A percentile compares a stretch with the other conserved stretches of the same genome.
Evolutionary conservation across 2,329 filamentous ascomycete genomes (phyloP).

Genomic region (Drechmeria coniospora): DNA sequence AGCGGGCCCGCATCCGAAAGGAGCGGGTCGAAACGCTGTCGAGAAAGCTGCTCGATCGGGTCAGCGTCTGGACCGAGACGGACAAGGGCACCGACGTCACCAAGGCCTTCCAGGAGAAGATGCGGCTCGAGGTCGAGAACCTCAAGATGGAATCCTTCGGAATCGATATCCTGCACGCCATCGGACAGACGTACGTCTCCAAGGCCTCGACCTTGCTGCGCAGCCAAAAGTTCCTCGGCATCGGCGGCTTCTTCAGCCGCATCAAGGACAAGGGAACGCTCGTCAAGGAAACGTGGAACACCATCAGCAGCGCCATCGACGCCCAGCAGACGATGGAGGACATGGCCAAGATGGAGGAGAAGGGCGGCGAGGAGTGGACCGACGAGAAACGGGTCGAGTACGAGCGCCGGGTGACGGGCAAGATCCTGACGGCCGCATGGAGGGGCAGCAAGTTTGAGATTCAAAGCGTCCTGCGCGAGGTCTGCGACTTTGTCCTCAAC

Average conservation of each 20-base stretch:
- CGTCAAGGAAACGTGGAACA: conserved; percentile 97
- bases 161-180: conserved; percentile 87
- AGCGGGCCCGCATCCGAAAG: conserved; percentile 69
- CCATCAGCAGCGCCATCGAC: conserved; percentile 88
- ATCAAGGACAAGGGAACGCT: conserved; percentile 94
- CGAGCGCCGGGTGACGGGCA: conserved; percentile 88
- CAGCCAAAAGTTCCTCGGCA: conserved; percentile 91
- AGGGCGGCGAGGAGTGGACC: conserved; percentile 93
- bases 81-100: conserved; percentile 81
- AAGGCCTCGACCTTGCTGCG: conserved; percentile 83
- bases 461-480: conserved; percentile 84
- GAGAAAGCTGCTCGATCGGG: conserved; percentile 73
- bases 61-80: conserved; percentile 94
- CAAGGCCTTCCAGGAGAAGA: conserved; percentile 83
- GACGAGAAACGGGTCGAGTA: conserved; percentile 95
- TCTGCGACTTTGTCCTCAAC: conserved; percentile 78
- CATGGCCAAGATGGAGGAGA: conserved; percentile 92
- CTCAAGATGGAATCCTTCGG: conserved; percentile 99
- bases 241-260: conserved; percentile 84
- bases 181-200: conserved; percentile 77
- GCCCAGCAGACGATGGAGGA: conserved; percentile 98
- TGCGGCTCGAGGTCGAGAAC: conserved; percentile 85
- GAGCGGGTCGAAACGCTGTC: conserved; percentile 77
- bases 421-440: conserved; percentile 96
- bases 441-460: conserved; percentile 95